Percentiles rank a stretch among this genome's conserved stretches.
These are phyloP conservation scores for Candida glucosophila DNA, from an alignment of 1,139 yeast species.

Conservation along the genomic window DNA sequence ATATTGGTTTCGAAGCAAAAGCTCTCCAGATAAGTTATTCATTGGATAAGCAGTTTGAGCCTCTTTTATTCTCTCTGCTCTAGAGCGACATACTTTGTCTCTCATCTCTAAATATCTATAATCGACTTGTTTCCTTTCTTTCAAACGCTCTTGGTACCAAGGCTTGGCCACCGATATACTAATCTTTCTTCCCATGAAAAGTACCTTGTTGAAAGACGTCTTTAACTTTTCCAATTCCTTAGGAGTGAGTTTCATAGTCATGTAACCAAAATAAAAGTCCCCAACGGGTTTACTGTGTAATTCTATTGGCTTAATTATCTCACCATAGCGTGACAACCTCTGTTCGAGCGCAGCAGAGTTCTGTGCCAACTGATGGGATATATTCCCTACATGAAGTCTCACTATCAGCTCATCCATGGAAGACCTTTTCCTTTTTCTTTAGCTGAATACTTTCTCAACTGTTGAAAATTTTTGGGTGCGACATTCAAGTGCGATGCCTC, in stretches of 20 bases:
- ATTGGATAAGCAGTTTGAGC: conserved; percentile 22
- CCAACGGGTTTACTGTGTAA: conserved; percentile 38
- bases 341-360: conserved; percentile 31
- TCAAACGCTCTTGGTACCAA: conserved; percentile 28
- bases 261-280: conserved; percentile 58
- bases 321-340: conserved; percentile 45
- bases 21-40: conserved; percentile 14
- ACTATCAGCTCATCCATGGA: too few species aligned
- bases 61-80: conserved; percentile 36
- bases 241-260: conserved; percentile 47
- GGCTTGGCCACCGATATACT: conserved; percentile 41
- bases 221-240: conserved; percentile 40
- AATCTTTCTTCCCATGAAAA: conserved; percentile 66
- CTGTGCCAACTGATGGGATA: conserved; percentile 45
- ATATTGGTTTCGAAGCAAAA: conserved; percentile 7
- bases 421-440: too few species aligned
- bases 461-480: too few species aligned
- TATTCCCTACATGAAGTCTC: conserved; percentile 62
- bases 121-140: conserved; percentile 27
- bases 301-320: conserved; percentile 33
- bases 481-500: too few species aligned
- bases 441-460: too few species aligned
- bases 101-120: conserved; percentile 20
- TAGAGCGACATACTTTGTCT: conserved; percentile 30
- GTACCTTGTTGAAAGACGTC: conserved; percentile 55